A percentile compares a stretch with the other conserved stretches of the same genome.
Evolutionary conservation across 2,329 filamentous ascomycete species (phyloP).

Genomic region (Podosphaera leucotricha): DNA sequence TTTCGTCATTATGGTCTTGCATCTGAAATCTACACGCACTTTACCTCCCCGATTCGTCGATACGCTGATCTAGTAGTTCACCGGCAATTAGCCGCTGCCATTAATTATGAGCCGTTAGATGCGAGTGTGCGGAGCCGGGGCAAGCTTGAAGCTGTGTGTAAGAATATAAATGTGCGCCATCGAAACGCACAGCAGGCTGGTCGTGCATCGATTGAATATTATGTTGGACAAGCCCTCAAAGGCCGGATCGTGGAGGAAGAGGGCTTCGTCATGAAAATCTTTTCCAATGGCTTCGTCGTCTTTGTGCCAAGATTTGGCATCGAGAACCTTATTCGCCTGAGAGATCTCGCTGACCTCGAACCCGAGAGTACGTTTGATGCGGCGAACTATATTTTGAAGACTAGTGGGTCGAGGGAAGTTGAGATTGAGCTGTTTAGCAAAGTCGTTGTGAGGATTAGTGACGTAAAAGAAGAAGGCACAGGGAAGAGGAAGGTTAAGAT

Average conservation of each 20-base stretch:
- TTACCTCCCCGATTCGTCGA: conserved; percentile 87
- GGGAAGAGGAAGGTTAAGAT: conserved; percentile 82
- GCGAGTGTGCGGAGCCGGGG: conserved; percentile 57
- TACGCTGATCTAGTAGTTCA: conserved; percentile 95
- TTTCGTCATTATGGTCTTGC: conserved; percentile 95
- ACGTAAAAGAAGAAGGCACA: conserved; percentile 85
- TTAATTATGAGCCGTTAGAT: conserved; percentile 76
- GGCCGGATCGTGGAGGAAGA: conserved; percentile 56
- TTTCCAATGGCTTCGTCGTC: conserved; percentile 91
- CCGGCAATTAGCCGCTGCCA: conserved; percentile 81
- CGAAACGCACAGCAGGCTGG: conserved; percentile 93
- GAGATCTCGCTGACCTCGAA: conserved; percentile 57
- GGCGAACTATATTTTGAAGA: conserved; percentile 57
- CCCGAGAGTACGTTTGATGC: conserved; percentile 66
- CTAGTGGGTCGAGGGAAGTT: conserved; percentile 29
- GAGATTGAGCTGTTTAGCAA: conserved; percentile 75
- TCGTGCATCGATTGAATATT: conserved; percentile 86
- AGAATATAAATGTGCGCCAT: conserved; percentile 94
- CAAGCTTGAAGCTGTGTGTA: conserved; percentile 80
- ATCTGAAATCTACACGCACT: conserved; percentile 94
- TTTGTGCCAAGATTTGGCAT: conserved; percentile 92
- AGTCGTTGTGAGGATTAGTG: conserved; percentile 68
- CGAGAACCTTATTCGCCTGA: conserved; percentile 67
- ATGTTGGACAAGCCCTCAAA: conserved; percentile 88
- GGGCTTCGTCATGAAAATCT: conserved; percentile 89